Base-by-base conservation (phyloP, 805 yeast species). In the Yarrowia sp. region DNA sequence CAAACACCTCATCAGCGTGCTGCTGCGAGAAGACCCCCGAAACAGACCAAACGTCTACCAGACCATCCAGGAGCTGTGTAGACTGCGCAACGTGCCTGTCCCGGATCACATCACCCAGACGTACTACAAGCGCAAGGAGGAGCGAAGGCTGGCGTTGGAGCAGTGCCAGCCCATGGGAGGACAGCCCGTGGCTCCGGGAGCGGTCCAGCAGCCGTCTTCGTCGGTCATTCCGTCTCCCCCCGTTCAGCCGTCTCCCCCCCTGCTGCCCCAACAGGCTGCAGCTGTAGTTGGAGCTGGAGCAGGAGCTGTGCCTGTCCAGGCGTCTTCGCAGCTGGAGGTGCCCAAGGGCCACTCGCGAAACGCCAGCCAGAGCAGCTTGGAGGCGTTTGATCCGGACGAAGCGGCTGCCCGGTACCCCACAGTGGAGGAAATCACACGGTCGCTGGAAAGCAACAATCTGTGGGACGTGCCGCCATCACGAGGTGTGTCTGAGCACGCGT, bases 11-110 rank as follows among this genome's bases (percentile, higher is more conserved):
- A 89, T 92, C 68, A 84, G 89, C 49, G 87, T 90, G 38, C 85
- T 92, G 88, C 81, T 94, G 48, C 91, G 90, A 71, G 97, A 91
- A 69, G 90, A 89, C 73, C 97, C 98, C 3, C 76, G 85, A 14
- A 81, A 84, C 72, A 84, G 99, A 74, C 98, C 98, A 2, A 93
- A 92, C 76, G 87, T 92, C 16, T 91, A 87, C 72, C 98, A 93
- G 78, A 89, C 94, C 0, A 75, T 88, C 69, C 77, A 80, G 68
- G 90, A 87, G 72, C 75, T 92, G 43, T 87, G 89, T 76, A 79
- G 86, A 55, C 80, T 92, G 77, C 78, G 86, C 65, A 86, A 86
- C 42, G 81, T 85, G 69, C 82, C 85, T 66, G 80, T 83, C 19
- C 88, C 89, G 1, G 56, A 49, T 2, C 45, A 63, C 45, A 79